Evolutionary conservation across 139 green algal species (phyloP).

Genomic region (Bryopsis sp.): DNA sequence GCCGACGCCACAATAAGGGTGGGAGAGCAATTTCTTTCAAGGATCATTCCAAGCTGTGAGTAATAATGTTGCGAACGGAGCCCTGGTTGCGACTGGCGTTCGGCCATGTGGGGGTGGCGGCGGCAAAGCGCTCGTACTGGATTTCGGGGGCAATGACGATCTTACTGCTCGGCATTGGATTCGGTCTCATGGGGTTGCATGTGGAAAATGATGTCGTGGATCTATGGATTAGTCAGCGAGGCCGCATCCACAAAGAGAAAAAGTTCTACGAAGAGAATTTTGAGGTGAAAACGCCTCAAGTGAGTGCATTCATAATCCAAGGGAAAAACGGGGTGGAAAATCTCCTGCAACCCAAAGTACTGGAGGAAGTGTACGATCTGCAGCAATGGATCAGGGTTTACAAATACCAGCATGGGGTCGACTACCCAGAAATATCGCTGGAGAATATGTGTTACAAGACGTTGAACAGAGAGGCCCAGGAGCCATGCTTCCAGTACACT

Average conservation of each 20-base stretch:
- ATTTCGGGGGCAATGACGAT: background rate
- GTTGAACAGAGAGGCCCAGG: background rate
- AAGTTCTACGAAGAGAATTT: constrained; percentile 7
- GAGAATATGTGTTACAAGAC: constrained; percentile 8
- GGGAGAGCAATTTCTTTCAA: no score
- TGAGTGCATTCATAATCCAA: background rate
- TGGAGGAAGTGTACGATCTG: constrained; percentile 6
- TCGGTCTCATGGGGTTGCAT: background rate
- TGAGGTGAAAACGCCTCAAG: background rate
- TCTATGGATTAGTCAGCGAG: background rate
- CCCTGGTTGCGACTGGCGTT: background rate
- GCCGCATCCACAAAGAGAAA: constrained; percentile 8
- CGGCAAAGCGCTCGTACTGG: background rate
- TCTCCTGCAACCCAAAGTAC: background rate
- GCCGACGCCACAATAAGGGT: no score
- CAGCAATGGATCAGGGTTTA: constrained; percentile 9
- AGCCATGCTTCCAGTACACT: constrained; percentile 13
- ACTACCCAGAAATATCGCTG: background rate
- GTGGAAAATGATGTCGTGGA: constrained; percentile 4
- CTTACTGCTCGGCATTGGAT: background rate
- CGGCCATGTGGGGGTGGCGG: background rate
- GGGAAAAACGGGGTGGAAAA: background rate
- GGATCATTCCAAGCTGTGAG: no score
- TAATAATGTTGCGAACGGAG: no score
- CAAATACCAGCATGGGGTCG: background rate